Conservation (phyloP, 1,284 basidiomycete genomes). For the Thelephora terrestris region DNA sequence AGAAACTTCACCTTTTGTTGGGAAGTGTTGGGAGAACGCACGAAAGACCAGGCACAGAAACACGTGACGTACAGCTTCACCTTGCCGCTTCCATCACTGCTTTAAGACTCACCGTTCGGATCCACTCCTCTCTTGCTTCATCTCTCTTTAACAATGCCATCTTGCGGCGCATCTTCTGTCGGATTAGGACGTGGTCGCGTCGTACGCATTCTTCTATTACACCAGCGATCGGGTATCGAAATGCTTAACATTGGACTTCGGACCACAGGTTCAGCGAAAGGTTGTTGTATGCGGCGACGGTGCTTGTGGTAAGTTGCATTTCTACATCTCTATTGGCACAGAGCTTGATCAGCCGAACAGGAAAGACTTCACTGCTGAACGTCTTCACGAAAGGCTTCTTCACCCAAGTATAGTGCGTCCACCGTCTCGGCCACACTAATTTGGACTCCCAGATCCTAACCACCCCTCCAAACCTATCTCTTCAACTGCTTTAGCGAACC, state of each 20-base stretch:
- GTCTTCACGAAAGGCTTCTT: slow-evolving; percentile 84
- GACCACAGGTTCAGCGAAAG: slow-evolving; percentile 50
- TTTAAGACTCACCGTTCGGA: neutral
- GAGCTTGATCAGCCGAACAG: slow-evolving; percentile 23
- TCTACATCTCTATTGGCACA: slow-evolving; percentile 5
- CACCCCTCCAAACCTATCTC: neutral
- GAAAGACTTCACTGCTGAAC: slow-evolving; percentile 75
- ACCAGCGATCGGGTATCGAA: neutral
- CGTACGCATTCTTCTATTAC: neutral
- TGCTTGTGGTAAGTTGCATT: slow-evolving; percentile 59
- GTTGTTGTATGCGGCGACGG: slow-evolving; percentile 87
- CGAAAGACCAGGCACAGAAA: neutral
- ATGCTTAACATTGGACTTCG: neutral
- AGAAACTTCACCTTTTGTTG: slow-evolving; percentile 9
- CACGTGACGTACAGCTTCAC: neutral
- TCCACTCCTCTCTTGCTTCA: neutral
- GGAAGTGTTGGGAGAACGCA: neutral
- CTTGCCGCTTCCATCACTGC: neutral
- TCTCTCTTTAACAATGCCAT: neutral
- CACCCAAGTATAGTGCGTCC: slow-evolving; percentile 74
- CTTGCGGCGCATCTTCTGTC: neutral
- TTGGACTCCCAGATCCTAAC: neutral
- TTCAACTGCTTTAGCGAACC: slow-evolving; percentile 52
- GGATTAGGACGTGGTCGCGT: neutral
- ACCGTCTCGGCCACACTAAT: neutral